These are phyloP conservation scores for Magnusiomyces tetraspermus DNA, from an alignment of 1,139 yeast genomes.

Conservation along the genomic window DNA sequence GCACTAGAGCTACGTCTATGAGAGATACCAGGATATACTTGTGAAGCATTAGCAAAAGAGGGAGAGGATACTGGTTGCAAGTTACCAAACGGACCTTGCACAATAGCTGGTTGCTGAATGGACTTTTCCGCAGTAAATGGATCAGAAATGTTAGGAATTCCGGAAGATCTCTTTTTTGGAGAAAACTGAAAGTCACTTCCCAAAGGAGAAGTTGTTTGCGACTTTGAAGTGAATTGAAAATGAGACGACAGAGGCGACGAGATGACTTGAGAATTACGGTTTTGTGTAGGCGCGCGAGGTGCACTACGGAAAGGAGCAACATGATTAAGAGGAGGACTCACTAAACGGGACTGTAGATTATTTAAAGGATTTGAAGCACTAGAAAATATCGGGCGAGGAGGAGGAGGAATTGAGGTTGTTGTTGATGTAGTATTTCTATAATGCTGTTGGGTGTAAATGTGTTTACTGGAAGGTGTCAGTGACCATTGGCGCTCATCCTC, in stretches of 20 bases:
- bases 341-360: constrained; percentile 1
- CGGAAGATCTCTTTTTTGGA: too few relatives aligned
- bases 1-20: background rate
- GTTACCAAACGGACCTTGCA: too few relatives aligned
- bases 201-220: too few relatives aligned
- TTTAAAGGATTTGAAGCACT: background rate
- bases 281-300: constrained; percentile 15
- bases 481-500: constrained; percentile 24
- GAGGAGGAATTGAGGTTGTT: background rate
- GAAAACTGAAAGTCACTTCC: too few relatives aligned
- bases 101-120: too few relatives aligned
- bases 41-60: background rate
- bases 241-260: background rate
- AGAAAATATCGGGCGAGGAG: background rate
- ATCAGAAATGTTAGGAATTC: too few relatives aligned
- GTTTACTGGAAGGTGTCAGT: constrained; percentile 20
- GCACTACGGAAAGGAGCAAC: constrained; percentile 28
- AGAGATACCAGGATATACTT: constrained; percentile 2
- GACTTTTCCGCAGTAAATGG: too few relatives aligned
- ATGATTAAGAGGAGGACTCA: constrained; percentile 9
- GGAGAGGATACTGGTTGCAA: background rate
- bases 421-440: background rate
- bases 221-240: background rate
- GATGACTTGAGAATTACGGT: constrained; percentile 1
- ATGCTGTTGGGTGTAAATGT: constrained; percentile 1